phyloP scores from a whole-genome alignment of 805 yeast species.

The Cyberlindnera mrakii region DNA sequence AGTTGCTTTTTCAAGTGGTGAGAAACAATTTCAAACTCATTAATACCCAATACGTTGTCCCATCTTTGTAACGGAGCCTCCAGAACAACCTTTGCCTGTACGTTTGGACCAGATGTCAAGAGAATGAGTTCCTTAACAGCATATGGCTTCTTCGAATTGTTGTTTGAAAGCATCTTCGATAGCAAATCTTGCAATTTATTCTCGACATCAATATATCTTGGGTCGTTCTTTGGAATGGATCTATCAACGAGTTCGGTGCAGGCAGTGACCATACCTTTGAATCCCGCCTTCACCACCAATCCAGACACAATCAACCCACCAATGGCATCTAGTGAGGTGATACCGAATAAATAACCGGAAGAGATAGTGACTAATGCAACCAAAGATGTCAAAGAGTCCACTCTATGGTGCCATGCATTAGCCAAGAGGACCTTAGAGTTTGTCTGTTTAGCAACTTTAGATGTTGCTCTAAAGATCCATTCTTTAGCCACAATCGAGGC shows the following conservation, averaged over 20 bases:
- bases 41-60: conserved; percentile 35
- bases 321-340: conserved; percentile 83
- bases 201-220: conserved; percentile 39
- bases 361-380: conserved; percentile 88
- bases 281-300: conserved; percentile 80
- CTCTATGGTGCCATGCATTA: conserved; percentile 98
- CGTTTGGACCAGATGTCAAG: conserved; percentile 54
- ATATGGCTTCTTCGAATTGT: conserved; percentile 34
- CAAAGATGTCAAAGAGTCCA: conserved; percentile 84
- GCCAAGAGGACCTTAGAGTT: conserved; percentile 90
- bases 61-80: conserved; percentile 40
- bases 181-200: conserved; percentile 31
- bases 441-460: conserved; percentile 67
- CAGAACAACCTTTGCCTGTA: conserved; percentile 29
- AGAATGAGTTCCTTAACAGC: conserved; percentile 37
- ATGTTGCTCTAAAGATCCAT: conserved; percentile 78
- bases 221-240: conserved; percentile 48
- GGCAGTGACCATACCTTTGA: conserved; percentile 63
- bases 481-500: conserved; percentile 86
- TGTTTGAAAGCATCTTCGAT: conserved; percentile 33
- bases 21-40: conserved; percentile 36
- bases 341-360: conserved; percentile 70
- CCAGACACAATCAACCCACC: conserved; percentile 87
- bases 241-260: conserved; percentile 74
- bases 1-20: conserved; percentile 30